These are phyloP conservation scores for Phaeotremella skinneri DNA, from an alignment of 768 basidiomycete genomes.

Conservation along the genomic window DNA sequence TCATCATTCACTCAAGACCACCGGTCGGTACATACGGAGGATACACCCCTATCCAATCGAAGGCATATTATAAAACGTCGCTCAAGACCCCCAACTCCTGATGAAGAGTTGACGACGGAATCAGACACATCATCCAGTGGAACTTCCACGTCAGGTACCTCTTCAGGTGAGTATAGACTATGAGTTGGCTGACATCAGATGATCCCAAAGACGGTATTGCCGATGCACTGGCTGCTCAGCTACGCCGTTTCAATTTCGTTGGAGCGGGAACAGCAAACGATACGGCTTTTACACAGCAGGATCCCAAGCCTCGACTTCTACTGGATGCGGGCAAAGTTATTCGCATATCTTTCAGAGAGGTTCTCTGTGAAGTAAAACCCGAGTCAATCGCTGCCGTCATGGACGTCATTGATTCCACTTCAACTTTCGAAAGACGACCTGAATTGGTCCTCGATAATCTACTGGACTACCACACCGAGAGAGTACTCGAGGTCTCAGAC, in stretches of 20 bases:
- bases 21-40: too few species aligned
- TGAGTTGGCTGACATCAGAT: too few species aligned
- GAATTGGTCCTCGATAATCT: slow-evolving; percentile 9
- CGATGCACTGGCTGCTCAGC: slow-evolving; percentile 4
- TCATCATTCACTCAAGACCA: too few species aligned
- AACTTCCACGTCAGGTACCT: neutral
- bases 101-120: slow-evolving; percentile 13
- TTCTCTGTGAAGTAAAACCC: neutral
- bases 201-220: slow-evolving; percentile 5
- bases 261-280: too few species aligned
- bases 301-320: neutral
- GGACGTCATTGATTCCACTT: neutral
- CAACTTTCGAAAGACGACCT: slow-evolving; percentile 4
- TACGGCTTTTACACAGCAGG: neutral
- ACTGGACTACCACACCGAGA: neutral
- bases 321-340: neutral
- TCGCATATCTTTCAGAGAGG: neutral
- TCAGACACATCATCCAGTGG: slow-evolving; percentile 13
- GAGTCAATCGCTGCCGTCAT: neutral
- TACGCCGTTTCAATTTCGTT: neutral
- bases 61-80: neutral
- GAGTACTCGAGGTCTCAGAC: neutral
- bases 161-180: too few species aligned
- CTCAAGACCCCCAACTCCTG: slow-evolving; percentile 15
- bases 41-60: neutral